Evolutionary conservation across 352 stramenopile species (phyloP).

Genomic region (Pythium aristosporum): DNA sequence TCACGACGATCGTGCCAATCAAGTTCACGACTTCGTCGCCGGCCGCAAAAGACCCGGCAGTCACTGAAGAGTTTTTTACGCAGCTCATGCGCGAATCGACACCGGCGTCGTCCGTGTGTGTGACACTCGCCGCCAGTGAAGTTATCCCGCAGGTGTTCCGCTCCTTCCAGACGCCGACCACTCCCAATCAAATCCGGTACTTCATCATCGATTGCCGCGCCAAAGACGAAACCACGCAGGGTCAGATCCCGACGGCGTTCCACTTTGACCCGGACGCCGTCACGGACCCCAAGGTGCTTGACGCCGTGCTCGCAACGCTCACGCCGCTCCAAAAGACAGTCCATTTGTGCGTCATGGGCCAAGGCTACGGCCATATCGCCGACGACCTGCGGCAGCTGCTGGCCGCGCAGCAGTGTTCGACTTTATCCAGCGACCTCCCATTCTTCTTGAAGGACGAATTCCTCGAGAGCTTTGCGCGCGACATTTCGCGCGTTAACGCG

Average conservation of each 20-base stretch:
- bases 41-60: constrained; percentile 27
- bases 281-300: constrained; percentile 48
- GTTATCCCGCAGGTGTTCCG: constrained; percentile 73
- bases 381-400: constrained; percentile 49
- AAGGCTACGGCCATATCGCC: constrained; percentile 70
- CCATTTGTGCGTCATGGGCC: constrained; percentile 80
- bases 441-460: constrained; percentile 60
- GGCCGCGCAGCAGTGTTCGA: constrained; percentile 4
- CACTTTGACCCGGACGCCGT: constrained; percentile 69
- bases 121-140: constrained; percentile 56
- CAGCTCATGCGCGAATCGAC: constrained; percentile 49
- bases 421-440: constrained; percentile 20
- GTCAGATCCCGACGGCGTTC: constrained; percentile 76
- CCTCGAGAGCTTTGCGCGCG: constrained; percentile 61
- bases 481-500: constrained; percentile 67
- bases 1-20: constrained; percentile 41
- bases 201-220: constrained; percentile 81
- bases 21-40: constrained; percentile 16
- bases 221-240: constrained; percentile 36
- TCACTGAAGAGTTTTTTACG: constrained; percentile 52
- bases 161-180: constrained; percentile 49
- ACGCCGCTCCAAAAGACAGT: constrained; percentile 59
- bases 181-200: constrained; percentile 52
- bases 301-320: constrained; percentile 68
- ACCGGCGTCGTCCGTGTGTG: constrained; percentile 45